Base-by-base conservation (phyloP, 345 rosid species). In the Kandelia obovata region DNA sequence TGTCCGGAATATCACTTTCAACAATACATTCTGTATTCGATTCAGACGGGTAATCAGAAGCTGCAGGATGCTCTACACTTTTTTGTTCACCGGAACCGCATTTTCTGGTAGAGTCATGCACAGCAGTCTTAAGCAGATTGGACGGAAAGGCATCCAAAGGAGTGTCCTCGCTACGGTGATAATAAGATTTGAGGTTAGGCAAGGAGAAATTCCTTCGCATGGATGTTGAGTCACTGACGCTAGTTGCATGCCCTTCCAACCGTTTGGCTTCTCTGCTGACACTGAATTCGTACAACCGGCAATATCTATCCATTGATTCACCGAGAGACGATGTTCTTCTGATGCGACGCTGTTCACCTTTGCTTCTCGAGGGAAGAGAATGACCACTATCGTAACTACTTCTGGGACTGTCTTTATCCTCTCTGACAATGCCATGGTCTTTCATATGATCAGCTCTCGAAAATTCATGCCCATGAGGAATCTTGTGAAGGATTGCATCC, bases 401-500 rank as follows among this genome's bases (percentile, higher is more conserved):
- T 69, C 47, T 51, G 56, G 66, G 65, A 58, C 76, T 75, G 16
- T 59, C 65, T 61, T 47, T 68, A 6, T 59, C 46, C 58, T 64
- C 77, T 68, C 58, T 73, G 31, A 34, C 30, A 47, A 2, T 47
- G 25, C 60, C 47, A 11, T 27, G 68, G 25, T 75, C 78, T 71
- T 76, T 87, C 37, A 77, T 66, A 53, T 82, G 67, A 26, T 77
- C 65, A 13, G 80, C 89, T 73, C 77, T 80, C 13, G 89, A 84
- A 57, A 87, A 80, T 7, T 76, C 79, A 3, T 84, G 67, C n/a
- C 77, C 82, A 0, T 71, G 85, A 43, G 99, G 99, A 7, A 94
- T 79, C 81, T 86, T 89, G 80, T 91, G 88, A 58, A 91, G 85
- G 37, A 91, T 76, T 20, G 88, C 97, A 71, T 94, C 96, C 96